Evolutionary conservation across 2,329 filamentous ascomycete genomes (phyloP).

Genomic region (Nigrospora oryzae): DNA sequence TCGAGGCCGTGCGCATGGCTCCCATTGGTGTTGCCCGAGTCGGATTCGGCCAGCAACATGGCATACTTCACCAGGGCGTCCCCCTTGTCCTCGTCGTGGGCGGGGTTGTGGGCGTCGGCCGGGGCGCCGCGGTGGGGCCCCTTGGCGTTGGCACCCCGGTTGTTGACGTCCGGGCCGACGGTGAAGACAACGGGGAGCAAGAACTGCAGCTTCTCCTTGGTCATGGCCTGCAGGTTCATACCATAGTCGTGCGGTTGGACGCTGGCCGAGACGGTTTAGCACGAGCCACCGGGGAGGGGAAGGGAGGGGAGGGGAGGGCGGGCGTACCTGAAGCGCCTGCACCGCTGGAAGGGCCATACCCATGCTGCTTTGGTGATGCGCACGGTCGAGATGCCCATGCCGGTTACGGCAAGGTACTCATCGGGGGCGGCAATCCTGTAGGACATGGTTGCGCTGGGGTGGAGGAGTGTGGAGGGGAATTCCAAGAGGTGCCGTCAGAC

Average conservation of each 20-base stretch:
- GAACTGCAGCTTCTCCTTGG: slow-evolving; percentile 79
- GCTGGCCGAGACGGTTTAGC: slow-evolving; percentile 16
- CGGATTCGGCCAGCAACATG: slow-evolving; percentile 62
- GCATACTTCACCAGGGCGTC: slow-evolving; percentile 74
- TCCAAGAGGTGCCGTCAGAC: not conserved
- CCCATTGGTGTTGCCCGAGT: slow-evolving; percentile 28
- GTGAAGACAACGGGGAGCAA: slow-evolving; percentile 78
- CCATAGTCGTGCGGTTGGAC: slow-evolving; percentile 75
- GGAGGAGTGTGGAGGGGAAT: not conserved
- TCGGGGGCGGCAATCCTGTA: slow-evolving; percentile 67
- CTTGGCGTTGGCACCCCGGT: slow-evolving; percentile 36
- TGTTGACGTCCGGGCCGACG: slow-evolving; percentile 69
- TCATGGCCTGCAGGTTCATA: slow-evolving; percentile 82
- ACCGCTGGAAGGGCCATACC: slow-evolving; percentile 63
- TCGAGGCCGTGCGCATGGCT: slow-evolving; percentile 53
- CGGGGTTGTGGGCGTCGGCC: slow-evolving; percentile 13
- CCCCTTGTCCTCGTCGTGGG: slow-evolving; percentile 36
- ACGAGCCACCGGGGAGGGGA: too few species aligned
- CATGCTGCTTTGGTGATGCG: slow-evolving; percentile 72
- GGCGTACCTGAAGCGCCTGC: slow-evolving; percentile 36
- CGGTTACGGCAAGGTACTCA: slow-evolving; percentile 82
- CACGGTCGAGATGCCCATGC: slow-evolving; percentile 65
- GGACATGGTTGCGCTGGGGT: slow-evolving; percentile 35
- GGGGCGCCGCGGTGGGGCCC: slow-evolving; percentile 6
- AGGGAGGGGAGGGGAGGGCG: not conserved